A percentile compares a stretch with the other conserved stretches of the same genome.
Evolutionary conservation across 129 eudicot species (phyloP).

Genomic region (Tagetes erecta): DNA sequence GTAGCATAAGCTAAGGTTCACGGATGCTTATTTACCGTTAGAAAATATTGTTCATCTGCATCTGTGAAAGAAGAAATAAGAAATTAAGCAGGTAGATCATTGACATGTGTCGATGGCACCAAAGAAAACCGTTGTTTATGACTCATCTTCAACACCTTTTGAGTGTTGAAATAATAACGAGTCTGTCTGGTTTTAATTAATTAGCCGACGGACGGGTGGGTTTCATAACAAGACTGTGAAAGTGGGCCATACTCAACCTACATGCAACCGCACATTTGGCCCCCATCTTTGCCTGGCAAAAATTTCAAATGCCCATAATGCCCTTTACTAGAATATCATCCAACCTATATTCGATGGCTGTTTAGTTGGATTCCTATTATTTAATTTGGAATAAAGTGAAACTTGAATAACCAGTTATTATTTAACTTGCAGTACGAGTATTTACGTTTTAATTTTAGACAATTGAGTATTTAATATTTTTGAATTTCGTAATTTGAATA

Average conservation of each 20-base stretch:
- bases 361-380: conserved; percentile 1
- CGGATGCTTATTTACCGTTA: too few relatives aligned
- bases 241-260: conserved; percentile 35
- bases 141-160: conserved; percentile 26
- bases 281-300: conserved; percentile 30
- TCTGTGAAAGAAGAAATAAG: not conserved
- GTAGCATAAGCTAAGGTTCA: too few relatives aligned
- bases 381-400: not conserved
- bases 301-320: not conserved
- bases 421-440: too few relatives aligned
- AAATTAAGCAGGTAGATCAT: not conserved
- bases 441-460: too few relatives aligned
- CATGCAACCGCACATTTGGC: conserved; percentile 54
- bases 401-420: too few relatives aligned
- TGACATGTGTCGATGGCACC: conserved; percentile 22
- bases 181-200: not conserved
- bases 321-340: conserved; percentile 5
- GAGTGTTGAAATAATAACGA: not conserved
- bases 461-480: too few relatives aligned
- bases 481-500: too few relatives aligned
- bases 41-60: not conserved
- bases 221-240: conserved; percentile 16
- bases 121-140: conserved; percentile 24
- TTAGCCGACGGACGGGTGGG: not conserved
- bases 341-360: not conserved